phyloP scores from a whole-genome alignment of 208 protist species.

The Leishmania braziliensis region DNA sequence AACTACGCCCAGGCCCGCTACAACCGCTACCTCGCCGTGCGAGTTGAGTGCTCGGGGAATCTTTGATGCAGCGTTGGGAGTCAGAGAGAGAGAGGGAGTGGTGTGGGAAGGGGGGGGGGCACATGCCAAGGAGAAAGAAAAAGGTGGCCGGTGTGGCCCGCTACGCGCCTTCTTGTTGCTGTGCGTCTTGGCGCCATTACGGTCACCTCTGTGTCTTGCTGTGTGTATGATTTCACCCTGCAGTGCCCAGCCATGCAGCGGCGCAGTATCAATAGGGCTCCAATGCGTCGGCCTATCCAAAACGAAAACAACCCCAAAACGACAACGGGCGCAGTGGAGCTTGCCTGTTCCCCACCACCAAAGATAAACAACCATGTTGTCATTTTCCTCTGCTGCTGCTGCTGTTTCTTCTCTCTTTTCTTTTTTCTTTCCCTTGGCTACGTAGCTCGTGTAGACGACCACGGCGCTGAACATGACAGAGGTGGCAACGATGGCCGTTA shows the following conservation, averaged over 20 bases:
- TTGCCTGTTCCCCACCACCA: not conserved
- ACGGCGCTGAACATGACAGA: not conserved
- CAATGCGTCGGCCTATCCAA: not conserved
- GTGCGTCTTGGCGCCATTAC: not conserved
- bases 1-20: slow-evolving; percentile 74
- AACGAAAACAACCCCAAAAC: no score
- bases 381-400: not conserved
- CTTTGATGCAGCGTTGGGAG: slow-evolving; percentile 5
- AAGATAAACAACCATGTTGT: not conserved
- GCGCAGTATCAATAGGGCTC: not conserved
- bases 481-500: not conserved
- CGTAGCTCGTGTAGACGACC: not conserved
- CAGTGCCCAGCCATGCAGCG: not conserved
- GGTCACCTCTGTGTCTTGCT: not conserved
- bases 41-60: slow-evolving; percentile 40
- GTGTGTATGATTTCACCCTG: not conserved
- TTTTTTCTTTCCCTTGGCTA: slow-evolving; percentile 5
- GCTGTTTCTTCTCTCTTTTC: slow-evolving; percentile 13
- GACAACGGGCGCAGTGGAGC: not conserved
- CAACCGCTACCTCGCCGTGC: slow-evolving; percentile 69
- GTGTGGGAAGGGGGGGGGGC: not conserved
- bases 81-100: not conserved
- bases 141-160: not conserved
- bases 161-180: not conserved
- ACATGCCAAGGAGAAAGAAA: not conserved